phyloP scores from a whole-genome alignment of 2,329 filamentous ascomycete genomes.

The Pseudogymnoascus pannorum region DNA sequence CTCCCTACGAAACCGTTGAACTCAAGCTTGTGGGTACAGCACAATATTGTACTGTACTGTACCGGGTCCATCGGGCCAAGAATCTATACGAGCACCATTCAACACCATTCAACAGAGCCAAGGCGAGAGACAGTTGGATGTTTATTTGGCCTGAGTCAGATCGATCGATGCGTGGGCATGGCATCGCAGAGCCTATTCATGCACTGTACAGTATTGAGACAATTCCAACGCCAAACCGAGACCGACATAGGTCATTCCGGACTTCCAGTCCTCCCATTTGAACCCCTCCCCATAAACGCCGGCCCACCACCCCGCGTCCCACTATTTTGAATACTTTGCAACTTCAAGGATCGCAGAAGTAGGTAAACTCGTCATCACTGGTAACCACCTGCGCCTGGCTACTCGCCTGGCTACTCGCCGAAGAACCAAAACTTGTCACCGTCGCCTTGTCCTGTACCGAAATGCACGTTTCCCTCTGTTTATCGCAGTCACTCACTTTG shows the following conservation, averaged over 20 bases:
- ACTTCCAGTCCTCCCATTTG: neutral
- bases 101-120: neutral
- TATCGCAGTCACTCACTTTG: constrained; percentile 34
- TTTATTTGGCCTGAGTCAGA: constrained; percentile 4
- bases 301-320: neutral
- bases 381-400: constrained; percentile 28
- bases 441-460: constrained; percentile 26
- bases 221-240: neutral
- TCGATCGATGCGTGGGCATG: neutral
- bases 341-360: constrained; percentile 36
- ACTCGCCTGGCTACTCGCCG: constrained; percentile 9
- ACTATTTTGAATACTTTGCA: neutral
- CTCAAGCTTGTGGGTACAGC: neutral
- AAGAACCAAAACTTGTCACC: constrained; percentile 24
- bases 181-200: neutral
- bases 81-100: constrained; percentile 1
- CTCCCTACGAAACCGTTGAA: neutral
- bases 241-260: neutral
- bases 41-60: neutral
- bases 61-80: neutral
- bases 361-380: constrained; percentile 38
- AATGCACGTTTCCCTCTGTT: constrained; percentile 40
- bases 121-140: neutral
- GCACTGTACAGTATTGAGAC: neutral
- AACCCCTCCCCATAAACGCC: neutral